A percentile compares a stretch with the other conserved stretches of the same genome.
Evolutionary conservation across 192 early-diverging fungal genomes (phyloP).

Genomic region (Paraglomus brasilianum): DNA sequence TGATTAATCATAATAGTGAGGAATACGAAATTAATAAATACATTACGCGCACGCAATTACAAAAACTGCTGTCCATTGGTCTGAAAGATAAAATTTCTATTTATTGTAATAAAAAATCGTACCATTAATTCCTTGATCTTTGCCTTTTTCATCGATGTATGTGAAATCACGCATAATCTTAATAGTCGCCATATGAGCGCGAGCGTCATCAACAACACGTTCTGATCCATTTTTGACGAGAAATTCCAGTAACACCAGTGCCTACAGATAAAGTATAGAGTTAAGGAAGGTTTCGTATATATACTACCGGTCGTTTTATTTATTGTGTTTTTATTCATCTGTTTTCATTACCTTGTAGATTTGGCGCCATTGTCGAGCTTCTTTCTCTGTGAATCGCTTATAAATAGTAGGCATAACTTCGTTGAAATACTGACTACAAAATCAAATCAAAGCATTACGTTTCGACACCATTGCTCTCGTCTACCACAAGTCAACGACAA

Average conservation of each 20-base stretch:
- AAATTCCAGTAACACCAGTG: constrained; percentile 91
- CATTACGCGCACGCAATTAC: not conserved
- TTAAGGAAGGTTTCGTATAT: not conserved
- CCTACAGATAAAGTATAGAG: constrained; percentile 44
- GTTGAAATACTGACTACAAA: constrained; percentile 79
- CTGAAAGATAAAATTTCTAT: not conserved
- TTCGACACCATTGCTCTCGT: not conserved
- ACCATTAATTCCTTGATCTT: constrained; percentile 98
- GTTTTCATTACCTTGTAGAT: constrained; percentile 83
- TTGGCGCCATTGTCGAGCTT: constrained; percentile 84
- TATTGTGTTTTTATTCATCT: not conserved
- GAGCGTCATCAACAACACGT: constrained; percentile 85
- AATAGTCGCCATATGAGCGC: constrained; percentile 82
- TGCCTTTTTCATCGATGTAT: constrained; percentile 88
- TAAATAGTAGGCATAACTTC: constrained; percentile 97
- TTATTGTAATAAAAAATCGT: too few species aligned
- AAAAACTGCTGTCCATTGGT: not conserved
- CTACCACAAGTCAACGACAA: not conserved
- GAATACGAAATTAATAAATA: not conserved
- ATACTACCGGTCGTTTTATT: not conserved
- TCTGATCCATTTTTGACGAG: constrained; percentile 94
- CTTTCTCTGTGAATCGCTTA: constrained; percentile 80
- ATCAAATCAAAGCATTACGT: not conserved
- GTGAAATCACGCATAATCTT: constrained; percentile 87
- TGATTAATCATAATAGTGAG: constrained; percentile 3